Base-by-base conservation (phyloP, 2,329 filamentous ascomycete genomes). In the Aspergillus sp. region DNA sequence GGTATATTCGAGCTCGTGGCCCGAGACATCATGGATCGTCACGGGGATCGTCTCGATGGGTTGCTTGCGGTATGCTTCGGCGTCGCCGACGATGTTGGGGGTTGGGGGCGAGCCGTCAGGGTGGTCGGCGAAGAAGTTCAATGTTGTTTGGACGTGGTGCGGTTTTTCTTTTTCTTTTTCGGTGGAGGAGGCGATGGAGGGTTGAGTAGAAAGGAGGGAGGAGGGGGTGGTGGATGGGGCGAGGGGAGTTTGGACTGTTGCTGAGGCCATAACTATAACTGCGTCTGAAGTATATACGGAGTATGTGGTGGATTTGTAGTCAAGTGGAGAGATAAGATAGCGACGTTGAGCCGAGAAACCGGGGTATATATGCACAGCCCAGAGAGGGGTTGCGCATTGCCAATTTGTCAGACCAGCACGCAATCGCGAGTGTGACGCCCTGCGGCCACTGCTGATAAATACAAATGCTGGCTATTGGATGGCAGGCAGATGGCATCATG, bases 91-190 rank as follows among this genome's bases (percentile, higher is more conserved):
- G 63, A 82, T 71, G 30, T 51, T 66, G 0, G 74, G 74, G 60
- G 68, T 77, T 68, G 76, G 82, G 71, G 73, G 81, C 69, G 66
- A 82, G 30, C 74, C 80, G 58, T 80, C 75, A 15, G 73, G 73
- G 41, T 80, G 70, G 46, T 79, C 76, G 69, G 81, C 81, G 46
- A 79, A 77, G 69, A 82, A 83, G 63, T 82, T 82, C 51, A 83
- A 74, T 3, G 73, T 78, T 23, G 80, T 78, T 57, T 77, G 75
- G 60, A 81, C 77, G 59, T 75, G 70, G 48, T 72, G 72, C 5
- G 70, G 72, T 7, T 67, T n/a, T n/a, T n/a, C n/a, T n/a, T n/a
- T n/a, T n/a, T n/a, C n/a, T n/a, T n/a, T n/a, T n/a, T n/a, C n/a
- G n/a, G n/a, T n/a, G n/a, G n/a, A n/a, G n/a, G n/a, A n/a, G n/a